Conservation (phyloP, 257 asterid genomes). For the Nicotiana tabacum region DNA sequence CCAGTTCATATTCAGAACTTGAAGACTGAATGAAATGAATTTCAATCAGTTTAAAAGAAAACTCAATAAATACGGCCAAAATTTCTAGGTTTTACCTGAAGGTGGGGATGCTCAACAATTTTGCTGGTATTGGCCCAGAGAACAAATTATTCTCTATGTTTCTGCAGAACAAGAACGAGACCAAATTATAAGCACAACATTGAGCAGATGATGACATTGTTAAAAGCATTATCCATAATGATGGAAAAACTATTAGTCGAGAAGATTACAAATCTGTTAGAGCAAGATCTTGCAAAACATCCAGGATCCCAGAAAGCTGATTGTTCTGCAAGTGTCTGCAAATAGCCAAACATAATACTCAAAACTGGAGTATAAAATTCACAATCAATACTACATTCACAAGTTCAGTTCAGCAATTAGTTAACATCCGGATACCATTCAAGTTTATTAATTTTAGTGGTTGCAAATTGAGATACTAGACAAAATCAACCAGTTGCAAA, state of each 20-base stretch:
- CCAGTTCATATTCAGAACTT: not conserved
- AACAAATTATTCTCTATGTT: conserved; percentile 78
- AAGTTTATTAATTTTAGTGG: not conserved
- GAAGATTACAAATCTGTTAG: conserved; percentile 60
- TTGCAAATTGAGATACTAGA: not conserved
- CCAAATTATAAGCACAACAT: not conserved
- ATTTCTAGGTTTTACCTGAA: conserved; percentile 55
- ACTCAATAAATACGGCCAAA: not conserved
- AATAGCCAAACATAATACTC: conserved; percentile 12
- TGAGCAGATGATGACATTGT: not conserved
- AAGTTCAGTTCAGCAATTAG: not conserved
- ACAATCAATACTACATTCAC: not conserved
- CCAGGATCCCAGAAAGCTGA: conserved; percentile 72
- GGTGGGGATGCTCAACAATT: conserved; percentile 53
- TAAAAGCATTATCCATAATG: not conserved
- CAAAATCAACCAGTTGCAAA: not conserved
- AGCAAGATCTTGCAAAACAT: conserved; percentile 79
- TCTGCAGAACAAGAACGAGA: conserved; percentile 34
- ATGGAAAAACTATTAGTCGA: not conserved
- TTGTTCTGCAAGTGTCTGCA: conserved; percentile 87
- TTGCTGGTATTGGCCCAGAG: conserved; percentile 85
- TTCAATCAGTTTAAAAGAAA: not conserved
- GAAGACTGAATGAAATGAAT: not conserved
- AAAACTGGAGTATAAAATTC: not conserved
- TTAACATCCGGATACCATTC: not conserved